Conservation (phyloP, 208 protist species). For the Naegleria fowleri region DNA sequence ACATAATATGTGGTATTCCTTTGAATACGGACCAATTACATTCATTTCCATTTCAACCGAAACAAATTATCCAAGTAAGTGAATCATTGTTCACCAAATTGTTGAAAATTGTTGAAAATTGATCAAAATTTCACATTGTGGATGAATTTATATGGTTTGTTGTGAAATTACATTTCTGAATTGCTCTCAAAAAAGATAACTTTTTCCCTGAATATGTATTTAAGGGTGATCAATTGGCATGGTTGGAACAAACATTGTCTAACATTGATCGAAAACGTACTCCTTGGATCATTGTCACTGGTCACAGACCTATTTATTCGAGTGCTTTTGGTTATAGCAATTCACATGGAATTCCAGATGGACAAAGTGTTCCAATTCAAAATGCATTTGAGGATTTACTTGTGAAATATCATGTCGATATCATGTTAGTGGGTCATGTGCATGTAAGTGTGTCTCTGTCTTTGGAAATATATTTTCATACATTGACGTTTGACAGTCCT, state of each 20-base stretch:
- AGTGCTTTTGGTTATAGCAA: conserved; percentile 29
- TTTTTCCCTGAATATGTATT: conserved; percentile 39
- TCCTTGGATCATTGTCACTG: conserved; percentile 50
- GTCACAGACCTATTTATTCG: conserved; percentile 52
- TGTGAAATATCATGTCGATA: conserved; percentile 31
- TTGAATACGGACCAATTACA: conserved; percentile 46
- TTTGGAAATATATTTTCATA: too few relatives aligned
- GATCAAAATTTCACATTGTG: too few relatives aligned
- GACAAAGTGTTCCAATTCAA: conserved; percentile 14
- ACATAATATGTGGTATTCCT: conserved; percentile 44
- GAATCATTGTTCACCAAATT: too few relatives aligned
- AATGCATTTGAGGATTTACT: conserved; percentile 33
- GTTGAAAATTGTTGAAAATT: too few relatives aligned
- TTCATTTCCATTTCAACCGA: conserved; percentile 48
- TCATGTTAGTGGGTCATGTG: conserved; percentile 38
- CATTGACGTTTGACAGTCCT: not conserved
- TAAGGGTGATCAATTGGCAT: conserved; percentile 28
- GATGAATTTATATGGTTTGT: not conserved
- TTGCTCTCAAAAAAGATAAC: too few relatives aligned
- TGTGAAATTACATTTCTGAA: too few relatives aligned
- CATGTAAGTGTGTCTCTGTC: not conserved
- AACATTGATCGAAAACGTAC: conserved; percentile 45
- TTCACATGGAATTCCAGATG: not conserved
- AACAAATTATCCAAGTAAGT: conserved; percentile 35
- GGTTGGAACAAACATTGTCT: conserved; percentile 44